A percentile compares a stretch with the other conserved stretches of the same genome.
Conservation (phyloP, 257 asterid species). For the Datura wrightii region DNA sequence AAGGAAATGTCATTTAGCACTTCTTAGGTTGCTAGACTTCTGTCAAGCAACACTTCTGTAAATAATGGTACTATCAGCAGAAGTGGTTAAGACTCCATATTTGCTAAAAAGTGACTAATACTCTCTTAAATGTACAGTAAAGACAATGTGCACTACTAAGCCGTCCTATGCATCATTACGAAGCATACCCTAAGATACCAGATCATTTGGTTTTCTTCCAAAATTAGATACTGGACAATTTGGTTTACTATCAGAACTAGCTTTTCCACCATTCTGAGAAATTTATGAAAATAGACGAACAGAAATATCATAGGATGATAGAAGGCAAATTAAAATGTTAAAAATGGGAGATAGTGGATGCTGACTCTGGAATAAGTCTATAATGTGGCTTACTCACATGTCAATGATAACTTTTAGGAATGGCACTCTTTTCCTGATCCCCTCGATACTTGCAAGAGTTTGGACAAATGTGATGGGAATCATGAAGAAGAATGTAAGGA, state of each 20-base stretch:
- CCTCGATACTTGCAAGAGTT: slow-evolving; percentile 85
- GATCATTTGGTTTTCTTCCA: not conserved
- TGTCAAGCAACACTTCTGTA: not conserved
- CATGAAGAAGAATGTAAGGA: slow-evolving; percentile 91
- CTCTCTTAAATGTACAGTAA: slow-evolving; percentile 16
- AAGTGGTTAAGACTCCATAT: not conserved
- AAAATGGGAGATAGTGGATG: not conserved
- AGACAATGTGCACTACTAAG: slow-evolving; percentile 1
- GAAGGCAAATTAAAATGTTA: not conserved
- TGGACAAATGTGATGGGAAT: slow-evolving; percentile 89
- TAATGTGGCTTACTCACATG: slow-evolving; percentile 52
- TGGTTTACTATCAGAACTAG: not conserved
- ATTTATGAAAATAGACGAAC: not conserved
- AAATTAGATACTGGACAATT: not conserved
- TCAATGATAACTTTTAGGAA: slow-evolving; percentile 74
- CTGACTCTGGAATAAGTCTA: not conserved
- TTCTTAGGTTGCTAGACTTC: not conserved
- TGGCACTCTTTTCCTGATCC: slow-evolving; percentile 54
- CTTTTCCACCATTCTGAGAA: not conserved
- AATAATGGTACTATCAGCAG: slow-evolving; percentile 9
- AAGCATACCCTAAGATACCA: not conserved
- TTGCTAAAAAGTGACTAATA: not conserved
- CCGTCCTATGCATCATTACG: not conserved
- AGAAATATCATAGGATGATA: not conserved
- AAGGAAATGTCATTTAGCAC: slow-evolving; percentile 2